Evolutionary conservation across 768 basidiomycete species (phyloP), one percentile per base, ranked within the genome.

Genomic region (Nidularia pulvinata): DNA sequence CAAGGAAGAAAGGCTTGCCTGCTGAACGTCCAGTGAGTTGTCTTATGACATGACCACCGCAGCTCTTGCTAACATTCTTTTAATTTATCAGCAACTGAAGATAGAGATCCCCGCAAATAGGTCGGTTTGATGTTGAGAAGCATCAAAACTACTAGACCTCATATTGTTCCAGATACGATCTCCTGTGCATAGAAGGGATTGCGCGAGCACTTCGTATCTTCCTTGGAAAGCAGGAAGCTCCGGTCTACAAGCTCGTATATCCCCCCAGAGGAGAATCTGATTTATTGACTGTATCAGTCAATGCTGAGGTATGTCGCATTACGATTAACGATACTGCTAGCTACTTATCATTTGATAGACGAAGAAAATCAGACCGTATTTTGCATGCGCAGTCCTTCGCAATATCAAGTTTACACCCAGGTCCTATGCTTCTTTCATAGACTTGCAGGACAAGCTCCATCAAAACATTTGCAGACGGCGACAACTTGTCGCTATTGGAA

Each of bases 81-180:
- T 36, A 51, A 47, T 19, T 19, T 19, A 19, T 19, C 59, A 98
- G 88, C 93, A 97, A 91, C 77, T 99, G 62, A 99, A 98, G 81
- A 97, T 99, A 62, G 97, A 99, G 71, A 83, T 98, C 44, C 95
- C 97, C 45, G 97, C 97, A n/a, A 99, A 99, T 70, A 87, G 95
- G 94, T 84, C 53, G 53, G 61, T 45, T 35, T 39, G 14, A 51
- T 49, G 45, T 13, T 43, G 22, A 4, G 6, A 35, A 45, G 34
- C 50, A 57, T 51, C 34, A 54, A 39, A 50, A 59, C 48, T 33
- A 57, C 36, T 59, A 11, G 39, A 30, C 22, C 44, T 19, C 35
- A 33, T 49, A 30, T 51, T 55, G 45, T 49, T 48, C 7, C 65
- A 94, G 96, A 86, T 98, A 98, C 65, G 97, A 99, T 73, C 81